Conservation (phyloP, 768 basidiomycete species). For the Lentinula sp. region DNA sequence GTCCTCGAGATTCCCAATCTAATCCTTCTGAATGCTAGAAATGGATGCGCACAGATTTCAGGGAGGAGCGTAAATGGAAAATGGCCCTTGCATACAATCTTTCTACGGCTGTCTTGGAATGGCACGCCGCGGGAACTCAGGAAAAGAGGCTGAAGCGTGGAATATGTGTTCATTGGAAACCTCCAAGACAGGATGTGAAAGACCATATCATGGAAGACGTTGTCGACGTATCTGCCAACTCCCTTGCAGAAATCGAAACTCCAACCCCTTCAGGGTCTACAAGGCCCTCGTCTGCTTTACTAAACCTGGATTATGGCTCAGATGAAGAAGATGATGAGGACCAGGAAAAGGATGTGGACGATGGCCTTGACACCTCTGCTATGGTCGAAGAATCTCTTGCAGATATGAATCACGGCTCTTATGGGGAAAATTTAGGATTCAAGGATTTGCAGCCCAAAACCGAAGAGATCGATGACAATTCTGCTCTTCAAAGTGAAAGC, state of each 20-base stretch:
- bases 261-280: neutral
- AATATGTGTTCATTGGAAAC: conserved; percentile 63
- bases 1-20: neutral
- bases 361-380: conserved; percentile 49
- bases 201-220: conserved; percentile 33
- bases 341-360: conserved; percentile 48
- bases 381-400: conserved; percentile 57
- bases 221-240: conserved; percentile 12
- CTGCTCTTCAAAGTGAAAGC: conserved; percentile 24
- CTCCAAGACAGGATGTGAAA: conserved; percentile 28
- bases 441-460: conserved; percentile 27
- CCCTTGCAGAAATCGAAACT: conserved; percentile 15
- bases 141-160: conserved; percentile 63
- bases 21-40: conserved; percentile 41
- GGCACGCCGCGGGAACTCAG: conserved; percentile 68
- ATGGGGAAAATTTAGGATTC: conserved; percentile 19
- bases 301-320: conserved; percentile 51
- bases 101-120: conserved; percentile 77
- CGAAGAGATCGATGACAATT: conserved; percentile 53
- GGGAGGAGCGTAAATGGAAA: conserved; percentile 94
- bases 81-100: conserved; percentile 76
- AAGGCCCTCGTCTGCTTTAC: conserved; percentile 17
- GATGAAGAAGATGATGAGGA: conserved; percentile 63
- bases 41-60: conserved; percentile 96
- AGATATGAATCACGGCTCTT: conserved; percentile 28